Base-by-base conservation (phyloP, 352 stramenopile genomes). In the Phytophthora pinifolia region DNA sequence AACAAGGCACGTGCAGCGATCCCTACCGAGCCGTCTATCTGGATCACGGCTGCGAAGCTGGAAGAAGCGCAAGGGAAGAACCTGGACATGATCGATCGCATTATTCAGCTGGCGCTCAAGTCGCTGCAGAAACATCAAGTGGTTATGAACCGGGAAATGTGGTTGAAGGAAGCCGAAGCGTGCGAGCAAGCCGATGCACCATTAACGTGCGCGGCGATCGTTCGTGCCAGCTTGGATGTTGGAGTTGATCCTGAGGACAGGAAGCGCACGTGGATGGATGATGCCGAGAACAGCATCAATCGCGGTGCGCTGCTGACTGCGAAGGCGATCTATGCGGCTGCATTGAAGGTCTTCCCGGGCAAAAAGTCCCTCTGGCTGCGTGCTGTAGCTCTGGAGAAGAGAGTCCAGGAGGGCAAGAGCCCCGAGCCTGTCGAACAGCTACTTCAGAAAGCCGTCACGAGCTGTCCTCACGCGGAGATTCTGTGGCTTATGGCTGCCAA, bases 401-500 rank as follows among this genome's bases (percentile, higher is more conserved):
- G 96, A 60, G 68, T 98, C 42, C 92, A 94, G 22, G 85, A 84
- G 10, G 65, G 78, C 4, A 87, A 91, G 41, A 86, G 79, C 13
- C 58, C 54, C 4, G 91, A 98, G 45, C 61, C 71, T 12, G 84
- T 93, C 4, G 86, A 96, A 47, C 72, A 87, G 37, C 63, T 99
- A 12, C 67, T 99, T 6, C 79, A 96, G 33, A 86, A 96, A 27
- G 97, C 96, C 3, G 94, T 98, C n/a, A 89, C 90, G 22, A 73
- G 78, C 49, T 98, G 97, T 45, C 97, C 96, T 18, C 67, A 92
- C 9, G 91, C 94, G 1, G 97, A 99, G 74, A 94, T 99, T 31
- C 87, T 99, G 47, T 99, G 96, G 96, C 83, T 99, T 60, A 96
- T 99, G 76, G 88, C 92, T 27, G 97, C 97, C 3, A 99, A 99